These are phyloP conservation scores for Aspergillus sparsus DNA, from an alignment of 495 filamentous ascomycete genomes.

Conservation along the genomic window DNA sequence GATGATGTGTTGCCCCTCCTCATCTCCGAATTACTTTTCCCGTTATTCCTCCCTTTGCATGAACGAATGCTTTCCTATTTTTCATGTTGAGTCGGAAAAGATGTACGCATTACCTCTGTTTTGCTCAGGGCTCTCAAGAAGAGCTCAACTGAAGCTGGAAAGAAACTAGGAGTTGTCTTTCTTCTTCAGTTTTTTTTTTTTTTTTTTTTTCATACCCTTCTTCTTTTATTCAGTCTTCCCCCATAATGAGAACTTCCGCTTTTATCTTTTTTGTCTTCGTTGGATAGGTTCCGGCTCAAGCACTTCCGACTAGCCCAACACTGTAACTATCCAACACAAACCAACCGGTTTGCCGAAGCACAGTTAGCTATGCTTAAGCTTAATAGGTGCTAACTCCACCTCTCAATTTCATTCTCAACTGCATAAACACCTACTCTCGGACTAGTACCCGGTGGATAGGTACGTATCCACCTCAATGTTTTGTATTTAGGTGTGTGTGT, in stretches of 20 bases:
- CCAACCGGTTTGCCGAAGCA: conserved; percentile 6
- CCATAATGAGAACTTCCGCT: no score
- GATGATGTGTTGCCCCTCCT: conserved; percentile 4
- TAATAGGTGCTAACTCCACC: background rate
- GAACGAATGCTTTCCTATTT: no score
- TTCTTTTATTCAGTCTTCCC: background rate
- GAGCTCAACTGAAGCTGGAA: no score
- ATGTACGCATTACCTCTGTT: no score
- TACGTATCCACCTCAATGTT: background rate
- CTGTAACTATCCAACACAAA: conserved; percentile 1
- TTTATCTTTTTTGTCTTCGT: background rate
- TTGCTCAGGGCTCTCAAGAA: no score
- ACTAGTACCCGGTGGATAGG: conserved; percentile 8
- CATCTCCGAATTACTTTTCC: background rate
- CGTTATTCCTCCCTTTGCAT: conserved; percentile 5
- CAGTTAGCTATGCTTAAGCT: background rate
- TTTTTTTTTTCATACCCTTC: background rate
- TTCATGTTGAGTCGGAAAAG: no score
- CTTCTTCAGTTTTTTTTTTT: background rate
- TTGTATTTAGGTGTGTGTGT: background rate
- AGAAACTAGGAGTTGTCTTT: no score
- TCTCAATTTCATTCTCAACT: background rate
- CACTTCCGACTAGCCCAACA: background rate
- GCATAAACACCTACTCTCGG: background rate
- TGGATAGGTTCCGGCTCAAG: background rate